phyloP scores from a whole-genome alignment of 495 filamentous ascomycete genomes.

The Friedmanniomyces simplex region DNA sequence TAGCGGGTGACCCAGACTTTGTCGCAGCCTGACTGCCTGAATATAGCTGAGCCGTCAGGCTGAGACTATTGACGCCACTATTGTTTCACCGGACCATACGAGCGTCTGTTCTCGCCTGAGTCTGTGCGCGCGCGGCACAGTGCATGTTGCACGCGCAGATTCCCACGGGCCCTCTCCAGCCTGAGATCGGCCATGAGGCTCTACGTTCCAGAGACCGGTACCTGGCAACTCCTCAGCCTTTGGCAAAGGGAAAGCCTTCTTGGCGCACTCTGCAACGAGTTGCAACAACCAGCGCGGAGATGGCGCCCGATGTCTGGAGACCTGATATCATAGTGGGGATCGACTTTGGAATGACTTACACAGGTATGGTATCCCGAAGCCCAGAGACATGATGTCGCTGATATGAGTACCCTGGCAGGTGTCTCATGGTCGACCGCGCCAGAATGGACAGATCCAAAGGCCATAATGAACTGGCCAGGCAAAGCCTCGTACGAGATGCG shows the following conservation, averaged over 20 bases:
- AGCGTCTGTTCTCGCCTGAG: background rate
- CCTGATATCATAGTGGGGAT: constrained; percentile 2
- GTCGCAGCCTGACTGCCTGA: background rate
- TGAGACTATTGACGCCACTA: background rate
- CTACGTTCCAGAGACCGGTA: too few species aligned
- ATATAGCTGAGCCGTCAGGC: background rate
- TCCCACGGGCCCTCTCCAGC: too few species aligned
- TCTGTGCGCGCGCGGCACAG: background rate
- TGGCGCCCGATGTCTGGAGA: constrained; percentile 1
- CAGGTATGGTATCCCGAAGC: background rate
- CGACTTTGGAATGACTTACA: constrained; percentile 9
- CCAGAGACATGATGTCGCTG: background rate
- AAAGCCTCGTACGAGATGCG: background rate
- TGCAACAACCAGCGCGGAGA: background rate
- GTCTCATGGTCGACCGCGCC: background rate
- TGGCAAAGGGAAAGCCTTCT: background rate
- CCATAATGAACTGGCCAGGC: constrained; percentile 1
- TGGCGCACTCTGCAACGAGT: too few species aligned
- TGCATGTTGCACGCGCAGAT: background rate
- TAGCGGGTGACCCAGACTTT: background rate
- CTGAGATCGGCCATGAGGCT: too few species aligned
- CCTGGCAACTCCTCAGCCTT: background rate
- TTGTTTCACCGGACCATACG: background rate
- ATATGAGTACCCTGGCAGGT: background rate
- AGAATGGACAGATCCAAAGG: background rate